Evolutionary conservation across 139 green algal genomes (phyloP).

Genomic region (Chlorella sp.): DNA sequence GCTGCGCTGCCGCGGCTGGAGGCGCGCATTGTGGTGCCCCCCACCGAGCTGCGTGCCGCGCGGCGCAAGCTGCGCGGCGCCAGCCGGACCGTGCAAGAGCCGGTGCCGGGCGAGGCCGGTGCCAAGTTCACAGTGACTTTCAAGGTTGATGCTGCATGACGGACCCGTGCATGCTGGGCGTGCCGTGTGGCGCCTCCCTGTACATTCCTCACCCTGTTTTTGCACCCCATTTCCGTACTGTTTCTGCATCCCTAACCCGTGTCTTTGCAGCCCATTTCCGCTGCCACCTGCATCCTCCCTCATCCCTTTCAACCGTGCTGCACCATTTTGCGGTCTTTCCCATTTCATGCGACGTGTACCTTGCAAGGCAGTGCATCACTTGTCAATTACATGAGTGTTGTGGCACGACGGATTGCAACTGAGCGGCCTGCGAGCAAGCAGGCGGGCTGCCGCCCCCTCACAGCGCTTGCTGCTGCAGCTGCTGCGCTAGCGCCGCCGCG

Average conservation of each 20-base stretch:
- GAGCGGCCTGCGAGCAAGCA: no score
- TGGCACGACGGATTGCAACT: no score
- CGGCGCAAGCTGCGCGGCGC: neutral
- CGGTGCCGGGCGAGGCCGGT: neutral
- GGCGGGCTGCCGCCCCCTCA: neutral
- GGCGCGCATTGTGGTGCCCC: conserved; percentile 1
- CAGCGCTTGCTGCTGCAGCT: conserved; percentile 1
- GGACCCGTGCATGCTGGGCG: neutral
- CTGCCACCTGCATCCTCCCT: neutral
- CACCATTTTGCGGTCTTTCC: no score
- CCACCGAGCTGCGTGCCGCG: neutral
- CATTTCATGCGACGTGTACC: no score
- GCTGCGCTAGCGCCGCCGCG: neutral
- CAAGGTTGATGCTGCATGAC: neutral
- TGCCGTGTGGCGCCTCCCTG: neutral
- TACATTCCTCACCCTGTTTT: neutral
- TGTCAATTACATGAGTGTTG: no score
- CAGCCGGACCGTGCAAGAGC: neutral
- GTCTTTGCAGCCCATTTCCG: neutral
- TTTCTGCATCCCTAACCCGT: neutral
- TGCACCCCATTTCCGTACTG: no score
- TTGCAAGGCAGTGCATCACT: no score
- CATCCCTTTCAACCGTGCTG: no score
- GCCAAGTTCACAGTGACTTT: neutral
- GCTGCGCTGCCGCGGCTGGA: neutral